Conservation (phyloP, 768 basidiomycete species). For the Lenzites betulinus region DNA sequence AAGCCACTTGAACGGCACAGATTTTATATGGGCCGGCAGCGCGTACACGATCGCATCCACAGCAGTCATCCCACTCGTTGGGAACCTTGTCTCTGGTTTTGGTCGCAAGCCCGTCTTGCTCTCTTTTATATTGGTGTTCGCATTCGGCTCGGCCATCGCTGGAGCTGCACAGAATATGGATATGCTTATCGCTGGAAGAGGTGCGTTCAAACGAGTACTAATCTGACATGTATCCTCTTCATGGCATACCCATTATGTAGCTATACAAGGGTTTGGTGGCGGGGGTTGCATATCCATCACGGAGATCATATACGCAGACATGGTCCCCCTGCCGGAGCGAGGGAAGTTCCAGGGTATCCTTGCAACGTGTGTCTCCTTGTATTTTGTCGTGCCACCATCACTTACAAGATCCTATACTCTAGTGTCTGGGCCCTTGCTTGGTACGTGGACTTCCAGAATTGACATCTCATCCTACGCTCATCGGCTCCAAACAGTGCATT, state of each 20-base stretch:
- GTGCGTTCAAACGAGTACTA: not conserved
- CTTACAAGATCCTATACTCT: too few relatives aligned
- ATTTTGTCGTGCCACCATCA: not conserved
- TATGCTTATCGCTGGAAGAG: slow-evolving; percentile 43
- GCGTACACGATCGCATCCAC: slow-evolving; percentile 40
- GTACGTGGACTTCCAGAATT: too few relatives aligned
- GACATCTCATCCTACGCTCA: too few relatives aligned
- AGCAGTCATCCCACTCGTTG: slow-evolving; percentile 37
- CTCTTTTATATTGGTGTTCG: slow-evolving; percentile 34
- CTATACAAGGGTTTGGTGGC: slow-evolving; percentile 30
- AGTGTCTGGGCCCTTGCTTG: slow-evolving; percentile 16
- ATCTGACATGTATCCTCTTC: not conserved
- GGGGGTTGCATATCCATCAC: slow-evolving; percentile 23
- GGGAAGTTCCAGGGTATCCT: slow-evolving; percentile 34
- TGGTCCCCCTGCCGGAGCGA: slow-evolving; percentile 29
- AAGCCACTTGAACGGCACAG: slow-evolving; percentile 20
- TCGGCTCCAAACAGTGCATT: too few relatives aligned
- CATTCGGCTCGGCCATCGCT: slow-evolving; percentile 41
- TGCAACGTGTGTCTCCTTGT: not conserved
- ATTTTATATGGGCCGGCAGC: slow-evolving; percentile 30
- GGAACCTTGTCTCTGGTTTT: slow-evolving; percentile 35
- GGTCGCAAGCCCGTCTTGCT: slow-evolving; percentile 38
- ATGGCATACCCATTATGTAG: slow-evolving; percentile 2
- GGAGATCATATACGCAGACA: slow-evolving; percentile 28
- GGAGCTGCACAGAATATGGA: slow-evolving; percentile 42